phyloP scores from a whole-genome alignment of 2,329 filamentous ascomycete species.

The Penicillium polonicum region DNA sequence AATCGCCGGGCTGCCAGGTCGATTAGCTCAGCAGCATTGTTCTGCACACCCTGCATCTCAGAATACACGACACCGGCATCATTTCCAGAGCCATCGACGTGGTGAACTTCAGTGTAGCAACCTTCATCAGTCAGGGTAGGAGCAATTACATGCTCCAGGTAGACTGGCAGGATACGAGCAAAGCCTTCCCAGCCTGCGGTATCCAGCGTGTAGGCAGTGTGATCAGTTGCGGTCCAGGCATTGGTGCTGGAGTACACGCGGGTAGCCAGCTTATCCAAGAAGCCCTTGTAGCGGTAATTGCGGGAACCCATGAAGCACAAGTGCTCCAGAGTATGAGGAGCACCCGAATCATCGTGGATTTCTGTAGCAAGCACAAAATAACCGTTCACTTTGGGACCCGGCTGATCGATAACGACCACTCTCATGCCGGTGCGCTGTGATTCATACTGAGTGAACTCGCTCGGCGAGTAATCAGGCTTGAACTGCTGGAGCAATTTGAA shows the following conservation, averaged over 20 bases:
- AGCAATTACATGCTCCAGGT: conserved; percentile 88
- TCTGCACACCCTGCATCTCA: conserved; percentile 96
- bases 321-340: conserved; percentile 83
- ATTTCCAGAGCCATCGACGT: conserved; percentile 87
- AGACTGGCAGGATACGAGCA: conserved; percentile 88
- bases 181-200: conserved; percentile 98
- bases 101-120: conserved; percentile 94
- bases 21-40: conserved; percentile 80
- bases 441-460: conserved; percentile 90
- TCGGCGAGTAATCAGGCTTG: conserved; percentile 84
- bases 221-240: conserved; percentile 94
- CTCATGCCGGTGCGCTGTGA: conserved; percentile 93
- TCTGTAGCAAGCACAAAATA: conserved; percentile 96
- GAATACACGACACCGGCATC: conserved; percentile 98
- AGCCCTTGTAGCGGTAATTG: conserved; percentile 89
- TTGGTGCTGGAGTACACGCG: conserved; percentile 93
- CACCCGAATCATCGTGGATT: conserved; percentile 94
- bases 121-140: conserved; percentile 90
- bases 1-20: conserved; percentile 76
- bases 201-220: conserved; percentile 93
- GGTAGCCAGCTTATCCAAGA: conserved; percentile 90
- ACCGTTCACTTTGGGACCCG: conserved; percentile 91
- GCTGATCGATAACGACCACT: conserved; percentile 84
- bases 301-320: conserved; percentile 87
- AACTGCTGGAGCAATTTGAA: conserved; percentile 87